Base-by-base conservation (phyloP, 2,329 filamentous ascomycete genomes). In the Fusarium udum region DNA sequence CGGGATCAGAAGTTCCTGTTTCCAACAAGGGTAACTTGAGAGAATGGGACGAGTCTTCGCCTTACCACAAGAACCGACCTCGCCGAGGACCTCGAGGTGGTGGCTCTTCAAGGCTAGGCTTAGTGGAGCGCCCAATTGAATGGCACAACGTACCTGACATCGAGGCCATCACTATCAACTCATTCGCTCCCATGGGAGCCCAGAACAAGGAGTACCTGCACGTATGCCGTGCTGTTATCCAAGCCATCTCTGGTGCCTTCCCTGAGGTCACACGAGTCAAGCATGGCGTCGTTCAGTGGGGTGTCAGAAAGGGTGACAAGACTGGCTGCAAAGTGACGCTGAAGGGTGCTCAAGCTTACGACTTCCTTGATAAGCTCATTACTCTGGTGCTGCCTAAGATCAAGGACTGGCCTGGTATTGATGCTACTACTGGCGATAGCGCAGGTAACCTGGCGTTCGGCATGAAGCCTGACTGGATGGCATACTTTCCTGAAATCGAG, bases 301-400 rank as follows among this genome's bases (percentile, higher is more conserved):
- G 90, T 57, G 86, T 97, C 77, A 87, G 89, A 69, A 88, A 90
- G 77, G 92, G 92, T 51, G 91, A 92, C 80, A 88, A 91, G 73
- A 87, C 94, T 34, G 90, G 93, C 67, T 90, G 93, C 75, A 98
- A 95, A 79, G 91, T 90, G 56, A 92, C 93, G 32, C 84, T 99
- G 71, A 86, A 87, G 63, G 94, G 94, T 36, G 92, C 96, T 80
- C 89, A 92, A 67, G 96, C 97, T 78, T 93, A 94, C 72, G 92
- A 98, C 81, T 98, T 99, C 82, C 80, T 99, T 49, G 93, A 95
- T 79, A 97, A 97, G 85, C 86, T 95, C 75, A 87, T 98, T 62
- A 94, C 97, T 80, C 86, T 98, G 14, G 95, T 99, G 11, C 88
- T 98, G 80, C 96, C 96, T 43, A 93, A 92, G 79, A 97, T 99